Evolutionary conservation across 306 rosid species (phyloP).

Genomic region (Cicer arietinum): DNA sequence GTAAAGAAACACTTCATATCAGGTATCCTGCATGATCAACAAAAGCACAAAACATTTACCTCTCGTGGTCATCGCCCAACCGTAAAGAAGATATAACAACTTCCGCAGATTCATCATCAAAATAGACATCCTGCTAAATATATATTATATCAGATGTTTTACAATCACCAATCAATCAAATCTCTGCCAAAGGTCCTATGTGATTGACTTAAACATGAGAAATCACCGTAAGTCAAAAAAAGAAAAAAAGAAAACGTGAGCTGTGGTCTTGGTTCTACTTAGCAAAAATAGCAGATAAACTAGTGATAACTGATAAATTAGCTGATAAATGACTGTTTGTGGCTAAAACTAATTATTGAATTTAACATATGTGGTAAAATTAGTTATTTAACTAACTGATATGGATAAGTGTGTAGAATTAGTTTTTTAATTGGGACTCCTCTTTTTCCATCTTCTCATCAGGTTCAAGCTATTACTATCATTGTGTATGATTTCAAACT

Average conservation of each 20-base stretch:
- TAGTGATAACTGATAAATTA: not conserved
- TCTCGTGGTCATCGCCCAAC: constrained; percentile 95
- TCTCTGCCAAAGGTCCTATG: not conserved
- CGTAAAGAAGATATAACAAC: constrained; percentile 95
- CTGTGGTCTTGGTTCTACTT: not conserved
- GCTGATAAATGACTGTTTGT: not conserved
- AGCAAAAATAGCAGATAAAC: not conserved
- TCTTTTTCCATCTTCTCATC: not conserved
- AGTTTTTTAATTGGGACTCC: not conserved
- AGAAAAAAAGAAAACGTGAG: not conserved
- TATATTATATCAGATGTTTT: constrained; percentile 3
- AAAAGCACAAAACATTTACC: constrained; percentile 54
- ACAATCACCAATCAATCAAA: constrained; percentile 23
- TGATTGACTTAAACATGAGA: constrained; percentile 14
- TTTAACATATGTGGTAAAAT: not conserved
- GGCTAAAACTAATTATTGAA: constrained; percentile 2
- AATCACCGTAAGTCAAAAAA: not conserved
- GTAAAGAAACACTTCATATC: not conserved
- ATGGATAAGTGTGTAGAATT: too few species aligned
- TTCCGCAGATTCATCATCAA: constrained; percentile 99
- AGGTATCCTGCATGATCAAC: not conserved
- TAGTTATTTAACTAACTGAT: too few species aligned
- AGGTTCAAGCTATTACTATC: not conserved
- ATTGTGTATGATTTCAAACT: not conserved
- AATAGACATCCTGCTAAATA: constrained; percentile 84